Percentiles rank a stretch among this genome's conserved stretches.
Evolutionary conservation across 345 rosid genomes (phyloP).

Genomic region (Gossypium turneri): DNA sequence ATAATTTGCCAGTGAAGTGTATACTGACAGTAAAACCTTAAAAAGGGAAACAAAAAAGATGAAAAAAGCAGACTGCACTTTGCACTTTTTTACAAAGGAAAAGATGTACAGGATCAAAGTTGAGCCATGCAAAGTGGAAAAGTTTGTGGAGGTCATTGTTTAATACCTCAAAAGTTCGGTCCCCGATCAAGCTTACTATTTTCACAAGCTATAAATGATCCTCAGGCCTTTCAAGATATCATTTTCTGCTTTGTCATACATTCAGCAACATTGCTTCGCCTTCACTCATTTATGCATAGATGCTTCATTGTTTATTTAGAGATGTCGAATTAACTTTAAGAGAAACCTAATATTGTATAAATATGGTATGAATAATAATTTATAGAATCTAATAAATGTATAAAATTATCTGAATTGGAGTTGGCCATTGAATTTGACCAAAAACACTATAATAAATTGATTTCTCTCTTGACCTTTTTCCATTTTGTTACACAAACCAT

Average conservation of each 20-base stretch:
- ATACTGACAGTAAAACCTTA: neutral
- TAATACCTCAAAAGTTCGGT: neutral
- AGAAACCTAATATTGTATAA: too few species aligned
- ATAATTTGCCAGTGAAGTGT: neutral
- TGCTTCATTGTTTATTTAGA: neutral
- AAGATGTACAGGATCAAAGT: conserved; percentile 13
- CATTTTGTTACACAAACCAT: too few species aligned
- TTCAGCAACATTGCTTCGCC: conserved; percentile 13
- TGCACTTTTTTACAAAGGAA: conserved; percentile 18
- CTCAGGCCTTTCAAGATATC: conserved; percentile 5
- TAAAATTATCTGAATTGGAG: too few species aligned
- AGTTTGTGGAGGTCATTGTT: conserved; percentile 10
- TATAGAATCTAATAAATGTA: too few species aligned
- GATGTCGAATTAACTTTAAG: too few species aligned
- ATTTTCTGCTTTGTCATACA: conserved; percentile 9
- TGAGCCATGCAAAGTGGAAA: conserved; percentile 17
- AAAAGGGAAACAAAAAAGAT: neutral
- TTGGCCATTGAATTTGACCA: too few species aligned
- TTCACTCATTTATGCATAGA: conserved; percentile 1
- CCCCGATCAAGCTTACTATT: neutral
- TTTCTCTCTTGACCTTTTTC: too few species aligned
- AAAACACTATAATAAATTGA: too few species aligned
- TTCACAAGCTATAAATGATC: conserved; percentile 3
- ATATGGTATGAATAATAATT: too few species aligned
- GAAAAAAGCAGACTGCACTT: conserved; percentile 20